Percentiles rank a stretch among this genome's conserved stretches.
These are phyloP conservation scores for Millerago galiae DNA, from an alignment of 805 yeast species.

Conservation along the genomic window DNA sequence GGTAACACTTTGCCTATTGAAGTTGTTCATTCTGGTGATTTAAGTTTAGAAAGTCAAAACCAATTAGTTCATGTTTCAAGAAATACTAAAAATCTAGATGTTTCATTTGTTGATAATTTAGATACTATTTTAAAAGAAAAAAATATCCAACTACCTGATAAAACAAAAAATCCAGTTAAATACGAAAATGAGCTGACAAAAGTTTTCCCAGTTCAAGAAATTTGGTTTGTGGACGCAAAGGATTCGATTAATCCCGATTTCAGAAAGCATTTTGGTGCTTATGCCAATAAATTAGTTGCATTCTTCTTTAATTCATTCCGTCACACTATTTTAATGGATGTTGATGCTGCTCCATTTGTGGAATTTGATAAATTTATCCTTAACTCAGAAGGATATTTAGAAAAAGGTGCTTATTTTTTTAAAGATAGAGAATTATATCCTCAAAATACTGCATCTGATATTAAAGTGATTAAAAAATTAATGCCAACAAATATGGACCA, in stretches of 20 bases:
- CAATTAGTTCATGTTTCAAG: constrained; percentile 29
- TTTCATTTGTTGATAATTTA: constrained; percentile 11
- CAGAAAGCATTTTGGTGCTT: constrained; percentile 27
- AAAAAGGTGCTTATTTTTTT: constrained; percentile 36
- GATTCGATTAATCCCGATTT: constrained; percentile 17
- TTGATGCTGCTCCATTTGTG: constrained; percentile 41
- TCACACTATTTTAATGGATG: constrained; percentile 43
- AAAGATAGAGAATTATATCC: constrained; percentile 37
- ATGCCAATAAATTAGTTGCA: constrained; percentile 42
- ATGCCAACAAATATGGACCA: constrained; percentile 36
- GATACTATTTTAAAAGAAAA: constrained; percentile 1
- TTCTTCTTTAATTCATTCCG: constrained; percentile 42
- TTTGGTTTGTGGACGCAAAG: constrained; percentile 35
- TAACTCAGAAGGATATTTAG: constrained; percentile 26
- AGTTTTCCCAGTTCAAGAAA: constrained; percentile 27
- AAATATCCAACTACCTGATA: constrained; percentile 2
- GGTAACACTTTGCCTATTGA: constrained; percentile 35
- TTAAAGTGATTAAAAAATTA: constrained; percentile 35
- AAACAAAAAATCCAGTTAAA: neutral
- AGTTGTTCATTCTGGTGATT: constrained; percentile 30
- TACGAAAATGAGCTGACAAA: constrained; percentile 5
- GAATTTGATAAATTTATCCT: constrained; percentile 32
- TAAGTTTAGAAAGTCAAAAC: constrained; percentile 27
- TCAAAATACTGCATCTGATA: constrained; percentile 19
- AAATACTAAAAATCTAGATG: constrained; percentile 1